A percentile compares a stretch with the other conserved stretches of the same genome.
Conservation (phyloP, 768 basidiomycete genomes). For the Tulasnella sp. region DNA sequence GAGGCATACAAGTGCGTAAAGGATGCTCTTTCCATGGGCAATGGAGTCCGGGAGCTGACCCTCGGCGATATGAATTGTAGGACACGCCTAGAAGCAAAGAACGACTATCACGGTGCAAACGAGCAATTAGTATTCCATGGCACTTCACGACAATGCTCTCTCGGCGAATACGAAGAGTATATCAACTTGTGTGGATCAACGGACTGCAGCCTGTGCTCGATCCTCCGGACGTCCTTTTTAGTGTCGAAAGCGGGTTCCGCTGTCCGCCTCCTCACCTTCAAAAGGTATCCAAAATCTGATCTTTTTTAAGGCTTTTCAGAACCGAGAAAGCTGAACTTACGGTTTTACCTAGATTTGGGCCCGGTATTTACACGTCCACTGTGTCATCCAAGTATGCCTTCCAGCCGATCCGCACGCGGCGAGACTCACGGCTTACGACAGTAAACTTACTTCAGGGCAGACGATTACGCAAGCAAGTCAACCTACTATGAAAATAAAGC, state of each 20-base stretch:
- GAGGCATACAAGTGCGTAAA: not conserved
- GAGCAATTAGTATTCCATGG: conserved; percentile 10
- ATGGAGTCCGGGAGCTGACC: not conserved
- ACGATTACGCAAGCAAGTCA: conserved; percentile 1
- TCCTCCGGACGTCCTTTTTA: conserved; percentile 5
- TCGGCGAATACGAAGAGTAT: not conserved
- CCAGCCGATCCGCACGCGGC: not conserved
- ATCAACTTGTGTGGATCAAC: not conserved
- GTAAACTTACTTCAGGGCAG: not conserved
- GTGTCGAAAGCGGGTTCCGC: not conserved
- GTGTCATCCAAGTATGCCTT: conserved; percentile 20
- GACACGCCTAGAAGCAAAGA: not conserved
- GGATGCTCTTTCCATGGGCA: not conserved
- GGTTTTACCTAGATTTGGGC: not conserved
- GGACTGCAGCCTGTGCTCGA: conserved; percentile 13
- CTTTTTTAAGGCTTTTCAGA: no score
- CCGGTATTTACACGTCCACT: not conserved
- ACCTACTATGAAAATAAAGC: not conserved
- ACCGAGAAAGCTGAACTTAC: no score
- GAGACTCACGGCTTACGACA: not conserved
- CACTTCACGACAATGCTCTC: not conserved
- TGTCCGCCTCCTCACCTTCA: not conserved
- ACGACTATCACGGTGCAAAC: not conserved
- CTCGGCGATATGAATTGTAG: not conserved
- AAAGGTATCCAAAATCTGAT: not conserved